Evolutionary conservation across 148 eudicot species (phyloP).

Genomic region (Rhododendron mucronatum): DNA sequence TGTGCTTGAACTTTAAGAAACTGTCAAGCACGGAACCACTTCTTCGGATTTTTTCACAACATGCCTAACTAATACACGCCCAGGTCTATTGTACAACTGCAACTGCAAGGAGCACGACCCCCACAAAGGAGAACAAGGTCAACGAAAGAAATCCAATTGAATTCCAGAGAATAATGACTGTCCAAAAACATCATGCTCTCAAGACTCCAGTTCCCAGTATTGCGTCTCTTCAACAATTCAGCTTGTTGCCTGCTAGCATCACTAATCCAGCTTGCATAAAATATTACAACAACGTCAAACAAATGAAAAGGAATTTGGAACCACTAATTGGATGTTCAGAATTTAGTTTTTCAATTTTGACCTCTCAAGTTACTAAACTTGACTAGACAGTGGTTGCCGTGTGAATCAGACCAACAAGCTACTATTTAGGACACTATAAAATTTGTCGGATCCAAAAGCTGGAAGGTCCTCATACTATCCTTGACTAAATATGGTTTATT

Average conservation of each 20-base stretch:
- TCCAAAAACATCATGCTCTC: neutral
- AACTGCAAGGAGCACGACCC: neutral
- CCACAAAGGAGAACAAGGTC: neutral
- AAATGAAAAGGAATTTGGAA: neutral
- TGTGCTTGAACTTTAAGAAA: neutral
- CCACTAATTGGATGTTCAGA: neutral
- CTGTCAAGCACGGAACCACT: neutral
- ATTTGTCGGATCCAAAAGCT: neutral
- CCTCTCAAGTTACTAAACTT: neutral
- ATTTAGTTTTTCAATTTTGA: neutral
- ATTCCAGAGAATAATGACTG: neutral
- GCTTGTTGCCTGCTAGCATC: neutral
- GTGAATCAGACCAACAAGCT: neutral
- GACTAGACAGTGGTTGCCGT: neutral
- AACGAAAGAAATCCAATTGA: neutral
- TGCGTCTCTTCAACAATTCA: neutral
- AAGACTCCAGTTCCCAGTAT: neutral
- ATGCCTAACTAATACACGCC: neutral
- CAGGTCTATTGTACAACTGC: neutral
- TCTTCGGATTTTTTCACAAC: neutral
- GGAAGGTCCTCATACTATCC: neutral
- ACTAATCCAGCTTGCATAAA: neutral
- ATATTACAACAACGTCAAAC: neutral
- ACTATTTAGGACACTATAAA: neutral
- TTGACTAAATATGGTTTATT: neutral